Conservation (phyloP, 108 stramenopile species). For the Nitzschia sp. region DNA sequence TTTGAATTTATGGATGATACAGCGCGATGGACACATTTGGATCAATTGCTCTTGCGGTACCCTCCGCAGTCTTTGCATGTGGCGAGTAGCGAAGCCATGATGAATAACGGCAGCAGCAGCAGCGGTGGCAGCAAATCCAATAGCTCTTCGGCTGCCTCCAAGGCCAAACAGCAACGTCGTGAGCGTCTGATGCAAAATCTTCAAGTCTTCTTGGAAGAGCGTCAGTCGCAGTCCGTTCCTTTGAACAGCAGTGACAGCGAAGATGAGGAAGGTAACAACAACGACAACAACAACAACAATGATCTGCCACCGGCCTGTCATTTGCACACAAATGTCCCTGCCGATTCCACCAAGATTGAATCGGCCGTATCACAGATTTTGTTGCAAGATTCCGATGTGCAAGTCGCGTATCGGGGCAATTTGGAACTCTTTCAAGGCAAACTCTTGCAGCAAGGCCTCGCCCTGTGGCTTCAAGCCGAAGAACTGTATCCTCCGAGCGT, state of each 20-base stretch:
- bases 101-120: neutral
- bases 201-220: slow-evolving; percentile 13
- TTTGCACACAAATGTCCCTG: slow-evolving; percentile 21
- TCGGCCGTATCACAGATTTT: slow-evolving; percentile 13
- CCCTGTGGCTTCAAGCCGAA: slow-evolving; percentile 31
- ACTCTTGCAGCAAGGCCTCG: slow-evolving; percentile 33
- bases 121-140: slow-evolving; percentile 31
- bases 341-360: slow-evolving; percentile 18
- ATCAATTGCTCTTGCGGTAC: slow-evolving; percentile 51
- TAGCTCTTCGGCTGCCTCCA: neutral
- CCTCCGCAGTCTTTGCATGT: slow-evolving; percentile 34
- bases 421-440: slow-evolving; percentile 12
- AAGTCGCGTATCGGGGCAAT: slow-evolving; percentile 35
- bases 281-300: neutral
- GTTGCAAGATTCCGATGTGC: slow-evolving; percentile 16
- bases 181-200: slow-evolving; percentile 13
- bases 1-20: slow-evolving; percentile 63
- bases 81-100: neutral
- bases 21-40: slow-evolving; percentile 59
- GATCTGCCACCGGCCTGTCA: slow-evolving; percentile 4
- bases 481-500: slow-evolving; percentile 13
- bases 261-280: neutral
- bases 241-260: too few relatives aligned
- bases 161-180: neutral
- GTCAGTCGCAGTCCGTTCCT: neutral